Conservation (phyloP, 441 rosid genomes). For the Populus tomentosa region DNA sequence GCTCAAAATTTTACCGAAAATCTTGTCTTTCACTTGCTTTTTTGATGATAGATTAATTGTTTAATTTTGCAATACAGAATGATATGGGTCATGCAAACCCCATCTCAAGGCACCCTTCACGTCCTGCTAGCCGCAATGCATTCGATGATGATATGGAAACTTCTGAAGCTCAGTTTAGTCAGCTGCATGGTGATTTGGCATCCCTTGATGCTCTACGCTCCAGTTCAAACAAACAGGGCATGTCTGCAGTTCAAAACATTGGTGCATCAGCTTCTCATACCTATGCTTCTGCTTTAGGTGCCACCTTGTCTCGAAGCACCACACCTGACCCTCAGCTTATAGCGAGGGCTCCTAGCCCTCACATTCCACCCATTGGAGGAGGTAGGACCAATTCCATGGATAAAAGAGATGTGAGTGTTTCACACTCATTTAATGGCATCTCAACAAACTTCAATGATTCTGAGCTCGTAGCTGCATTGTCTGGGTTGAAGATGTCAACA, state of each 20-base stretch:
- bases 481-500: conserved; percentile 57
- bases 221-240: conserved; percentile 30
- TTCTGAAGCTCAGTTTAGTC: conserved; percentile 42
- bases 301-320: conserved; percentile 55
- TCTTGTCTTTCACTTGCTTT: not conserved
- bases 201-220: conserved; percentile 33
- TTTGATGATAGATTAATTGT: conserved; percentile 9
- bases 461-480: conserved; percentile 51
- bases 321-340: conserved; percentile 64
- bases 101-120: conserved; percentile 49
- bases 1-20: not conserved
- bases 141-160: conserved; percentile 41
- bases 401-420: conserved; percentile 35
- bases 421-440: conserved; percentile 37
- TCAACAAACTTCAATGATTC: conserved; percentile 37
- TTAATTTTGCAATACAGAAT: conserved; percentile 45
- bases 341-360: conserved; percentile 59
- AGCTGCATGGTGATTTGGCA: conserved; percentile 36
- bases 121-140: conserved; percentile 56
- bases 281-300: conserved; percentile 61
- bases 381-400: conserved; percentile 47
- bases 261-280: conserved; percentile 47
- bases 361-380: conserved; percentile 52
- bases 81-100: conserved; percentile 37
- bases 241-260: conserved; percentile 20